Base-by-base conservation (phyloP, 2,329 filamentous ascomycete species). In the Alternaria burnsii region DNA sequence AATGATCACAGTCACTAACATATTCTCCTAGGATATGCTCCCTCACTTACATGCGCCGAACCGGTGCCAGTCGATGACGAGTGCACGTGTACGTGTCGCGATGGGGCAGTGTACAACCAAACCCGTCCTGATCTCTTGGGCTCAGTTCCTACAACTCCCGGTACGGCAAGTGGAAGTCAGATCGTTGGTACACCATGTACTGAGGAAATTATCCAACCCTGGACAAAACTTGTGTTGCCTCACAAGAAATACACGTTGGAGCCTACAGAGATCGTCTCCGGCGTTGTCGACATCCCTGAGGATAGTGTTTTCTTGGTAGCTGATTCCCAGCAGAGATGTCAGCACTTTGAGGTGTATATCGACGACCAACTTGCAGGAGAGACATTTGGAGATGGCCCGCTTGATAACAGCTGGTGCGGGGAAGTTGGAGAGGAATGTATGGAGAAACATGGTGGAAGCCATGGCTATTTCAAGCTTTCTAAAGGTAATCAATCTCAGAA, bases 291-390 rank as follows among this genome's bases (percentile, higher is more conserved):
- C 11, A 16, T 24, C 1, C 0, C 12, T 1, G 38, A 43, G 3
- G 50, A 43, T 3, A 52, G 38, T 11, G 4, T 52, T 14, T 6
- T 52, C 3, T 4, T 34, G n/a, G 51, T 53, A 2, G 51, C 51
- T 6, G 51, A 53, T 53, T 7, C 51, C 2, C 1, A 0, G 1
- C 0, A 2, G 5, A 43, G 38, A 26, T 53, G 51, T 5, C 51
- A 53, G 18, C 38, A 53, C 40, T 53, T 36, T 18, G 51, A 43
- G 16, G 51, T 53, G 4, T 43, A 10, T 1, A 18, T 53, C 6
- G 14, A 53, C 8, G 51, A 26, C 2, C 5, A 14, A 53, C 0
- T 2, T 11, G 11, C 18, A 5, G 51, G 28, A 3, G 5, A n/a
- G n/a, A 53, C 40, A 0, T 10, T 1, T 18, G 51, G 51, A 14